A percentile compares a stretch with the other conserved stretches of the same genome.
phyloP scores from a whole-genome alignment of 208 protist species.

The Acanthamoeba lenticulata region DNA sequence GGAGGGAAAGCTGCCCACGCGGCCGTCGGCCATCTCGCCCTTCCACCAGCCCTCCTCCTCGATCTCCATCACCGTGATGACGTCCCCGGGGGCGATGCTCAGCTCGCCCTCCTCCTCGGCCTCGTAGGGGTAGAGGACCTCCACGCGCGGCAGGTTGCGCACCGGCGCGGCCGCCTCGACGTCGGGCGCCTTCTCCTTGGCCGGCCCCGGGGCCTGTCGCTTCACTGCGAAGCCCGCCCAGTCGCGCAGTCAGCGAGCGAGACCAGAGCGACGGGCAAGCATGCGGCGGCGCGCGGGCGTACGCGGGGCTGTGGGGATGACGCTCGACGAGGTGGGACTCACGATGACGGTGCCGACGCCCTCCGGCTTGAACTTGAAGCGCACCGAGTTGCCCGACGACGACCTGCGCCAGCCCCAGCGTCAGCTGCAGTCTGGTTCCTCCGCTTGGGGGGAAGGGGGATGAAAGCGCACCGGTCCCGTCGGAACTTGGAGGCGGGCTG shows the following conservation, averaged over 20 bases:
- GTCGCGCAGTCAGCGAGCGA: no score
- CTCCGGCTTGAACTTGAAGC: slow-evolving; percentile 22
- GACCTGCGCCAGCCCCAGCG: neutral
- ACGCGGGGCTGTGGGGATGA: neutral
- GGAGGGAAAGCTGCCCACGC: neutral
- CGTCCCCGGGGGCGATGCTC: neutral
- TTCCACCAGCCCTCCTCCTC: slow-evolving; percentile 26
- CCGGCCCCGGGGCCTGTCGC: no score
- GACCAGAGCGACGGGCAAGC: neutral
- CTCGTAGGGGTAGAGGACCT: neutral
- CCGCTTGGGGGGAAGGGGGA: neutral
- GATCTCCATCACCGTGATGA: slow-evolving; percentile 29
- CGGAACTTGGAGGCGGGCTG: neutral
- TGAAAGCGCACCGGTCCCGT: neutral
- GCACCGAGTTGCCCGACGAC: neutral
- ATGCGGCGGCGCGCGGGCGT: no score
- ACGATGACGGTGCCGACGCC: slow-evolving; percentile 6
- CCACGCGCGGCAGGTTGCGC: neutral
- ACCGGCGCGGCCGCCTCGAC: neutral
- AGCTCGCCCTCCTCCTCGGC: slow-evolving; percentile 42
- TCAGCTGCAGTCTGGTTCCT: no score
- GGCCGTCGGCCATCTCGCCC: neutral
- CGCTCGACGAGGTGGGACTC: neutral
- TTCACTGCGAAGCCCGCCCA: no score
- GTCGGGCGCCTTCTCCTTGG: neutral